A percentile compares a stretch with the other conserved stretches of the same genome.
Conservation (phyloP, 1,284 basidiomycete species). For the Fistulina hepatica region DNA sequence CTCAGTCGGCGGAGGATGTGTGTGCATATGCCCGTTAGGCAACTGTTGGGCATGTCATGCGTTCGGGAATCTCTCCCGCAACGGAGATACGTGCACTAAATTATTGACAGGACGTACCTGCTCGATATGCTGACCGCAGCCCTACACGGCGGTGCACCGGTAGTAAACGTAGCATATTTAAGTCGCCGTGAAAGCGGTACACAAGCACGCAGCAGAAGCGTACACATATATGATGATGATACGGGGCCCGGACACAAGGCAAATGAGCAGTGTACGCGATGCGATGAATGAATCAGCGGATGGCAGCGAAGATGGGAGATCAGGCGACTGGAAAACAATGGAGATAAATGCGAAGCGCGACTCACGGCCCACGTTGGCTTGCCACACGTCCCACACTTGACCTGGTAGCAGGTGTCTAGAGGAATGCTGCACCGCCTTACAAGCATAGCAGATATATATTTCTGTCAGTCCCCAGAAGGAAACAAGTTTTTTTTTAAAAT, state of each 20-base stretch:
- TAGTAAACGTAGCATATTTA: not conserved
- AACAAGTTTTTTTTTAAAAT: too few relatives aligned
- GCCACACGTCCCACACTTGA: not conserved
- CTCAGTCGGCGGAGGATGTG: not conserved
- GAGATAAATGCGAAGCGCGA: not conserved
- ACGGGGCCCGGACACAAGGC: not conserved
- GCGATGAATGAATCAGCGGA: not conserved
- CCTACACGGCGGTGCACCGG: not conserved
- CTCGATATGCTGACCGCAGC: constrained; percentile 1
- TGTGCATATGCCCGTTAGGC: not conserved
- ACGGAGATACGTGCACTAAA: constrained; percentile 1
- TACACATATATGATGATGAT: not conserved
- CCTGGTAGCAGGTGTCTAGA: not conserved
- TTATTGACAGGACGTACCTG: not conserved
- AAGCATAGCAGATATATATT: too few relatives aligned
- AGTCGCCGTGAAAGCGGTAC: not conserved
- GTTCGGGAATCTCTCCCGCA: too few relatives aligned
- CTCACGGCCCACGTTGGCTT: constrained; percentile 1
- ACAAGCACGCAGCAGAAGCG: not conserved
- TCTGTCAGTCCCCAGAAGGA: too few relatives aligned
- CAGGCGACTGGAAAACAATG: not conserved
- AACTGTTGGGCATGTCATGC: too few relatives aligned
- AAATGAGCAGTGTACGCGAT: not conserved
- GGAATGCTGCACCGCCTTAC: too few relatives aligned
- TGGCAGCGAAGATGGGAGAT: not conserved